Evolutionary conservation across 2,329 filamentous ascomycete genomes (phyloP).

Genomic region (Aspergillus proliferans): DNA sequence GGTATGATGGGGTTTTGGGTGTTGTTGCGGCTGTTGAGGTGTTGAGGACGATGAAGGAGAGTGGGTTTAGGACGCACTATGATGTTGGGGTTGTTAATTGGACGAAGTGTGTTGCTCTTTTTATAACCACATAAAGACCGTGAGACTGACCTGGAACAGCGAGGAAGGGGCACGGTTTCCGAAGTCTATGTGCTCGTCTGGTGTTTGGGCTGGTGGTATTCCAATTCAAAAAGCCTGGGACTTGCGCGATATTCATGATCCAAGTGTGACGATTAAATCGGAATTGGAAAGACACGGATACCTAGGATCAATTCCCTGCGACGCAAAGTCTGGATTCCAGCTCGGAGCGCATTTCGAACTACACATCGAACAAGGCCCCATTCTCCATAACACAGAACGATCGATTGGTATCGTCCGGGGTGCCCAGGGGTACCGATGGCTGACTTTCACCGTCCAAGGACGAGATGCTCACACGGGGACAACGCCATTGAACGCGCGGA

Average conservation of each 20-base stretch:
- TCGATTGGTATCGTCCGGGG: conserved; percentile 62
- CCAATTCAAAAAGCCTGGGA: conserved; percentile 54
- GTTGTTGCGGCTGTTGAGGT: conserved; percentile 65
- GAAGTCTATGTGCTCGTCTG: conserved; percentile 64
- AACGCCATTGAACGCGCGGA: conserved; percentile 56
- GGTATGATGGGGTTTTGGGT: conserved; percentile 71
- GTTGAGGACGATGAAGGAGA: conserved; percentile 59
- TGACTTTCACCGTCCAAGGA: conserved; percentile 57
- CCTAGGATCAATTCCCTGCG: conserved; percentile 50
- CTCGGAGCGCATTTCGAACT: conserved; percentile 73
- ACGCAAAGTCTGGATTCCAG: conserved; percentile 41
- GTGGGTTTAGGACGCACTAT: conserved; percentile 57
- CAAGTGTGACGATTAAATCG: conserved; percentile 51
- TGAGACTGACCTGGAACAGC: conserved; percentile 31
- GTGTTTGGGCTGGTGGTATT: conserved; percentile 64
- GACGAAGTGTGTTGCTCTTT: conserved; percentile 49
- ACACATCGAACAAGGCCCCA: conserved; percentile 73
- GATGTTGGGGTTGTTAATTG: conserved; percentile 63
- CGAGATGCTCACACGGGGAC: conserved; percentile 65
- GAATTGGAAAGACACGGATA: conserved; percentile 65
- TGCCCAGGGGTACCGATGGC: conserved; percentile 66
- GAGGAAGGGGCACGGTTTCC: conserved; percentile 75
- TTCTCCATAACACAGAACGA: conserved; percentile 55
- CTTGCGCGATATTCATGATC: conserved; percentile 52
- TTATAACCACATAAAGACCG: no score